Evolutionary conservation across 306 rosid genomes (phyloP).

Genomic region (Elaeagnus macrophylla): DNA sequence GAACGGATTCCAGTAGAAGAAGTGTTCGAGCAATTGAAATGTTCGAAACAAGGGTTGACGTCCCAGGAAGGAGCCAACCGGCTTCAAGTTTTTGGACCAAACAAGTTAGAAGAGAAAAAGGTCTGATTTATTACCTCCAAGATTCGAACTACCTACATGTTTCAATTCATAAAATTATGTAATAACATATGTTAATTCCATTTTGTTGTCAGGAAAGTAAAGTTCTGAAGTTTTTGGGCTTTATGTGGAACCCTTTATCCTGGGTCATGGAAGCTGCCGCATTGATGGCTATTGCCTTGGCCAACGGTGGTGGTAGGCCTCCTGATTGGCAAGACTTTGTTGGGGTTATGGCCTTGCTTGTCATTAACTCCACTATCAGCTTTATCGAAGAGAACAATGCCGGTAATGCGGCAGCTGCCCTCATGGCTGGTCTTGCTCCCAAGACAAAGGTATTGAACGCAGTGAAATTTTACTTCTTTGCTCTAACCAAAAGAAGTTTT

Average conservation of each 20-base stretch:
- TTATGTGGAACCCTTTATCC: constrained; percentile 98
- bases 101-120: constrained; percentile 97
- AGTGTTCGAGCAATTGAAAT: constrained; percentile 90
- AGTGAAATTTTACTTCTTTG: not conserved
- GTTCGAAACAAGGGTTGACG: constrained; percentile 62
- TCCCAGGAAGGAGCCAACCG: constrained; percentile 81
- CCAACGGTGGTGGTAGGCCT: constrained; percentile 77
- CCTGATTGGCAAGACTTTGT: constrained; percentile 99
- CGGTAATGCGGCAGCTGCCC: constrained; percentile 99
- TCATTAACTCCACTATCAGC: constrained; percentile 91
- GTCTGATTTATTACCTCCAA: constrained; percentile 13
- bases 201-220: constrained; percentile 70
- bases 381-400: constrained; percentile 94
- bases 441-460: constrained; percentile 66
- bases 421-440: constrained; percentile 99
- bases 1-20: constrained; percentile 84
- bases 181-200: not conserved
- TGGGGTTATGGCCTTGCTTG: constrained; percentile 59
- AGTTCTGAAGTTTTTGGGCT: constrained; percentile 75
- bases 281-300: constrained; percentile 87
- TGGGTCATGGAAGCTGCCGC: constrained; percentile 99
- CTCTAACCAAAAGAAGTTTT: too few species aligned
- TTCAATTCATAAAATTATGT: not conserved
- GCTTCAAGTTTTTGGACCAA: constrained; percentile 91
- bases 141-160: not conserved